Evolutionary conservation across 257 asterid species (phyloP).

Genomic region (Nicotiana otophora): DNA sequence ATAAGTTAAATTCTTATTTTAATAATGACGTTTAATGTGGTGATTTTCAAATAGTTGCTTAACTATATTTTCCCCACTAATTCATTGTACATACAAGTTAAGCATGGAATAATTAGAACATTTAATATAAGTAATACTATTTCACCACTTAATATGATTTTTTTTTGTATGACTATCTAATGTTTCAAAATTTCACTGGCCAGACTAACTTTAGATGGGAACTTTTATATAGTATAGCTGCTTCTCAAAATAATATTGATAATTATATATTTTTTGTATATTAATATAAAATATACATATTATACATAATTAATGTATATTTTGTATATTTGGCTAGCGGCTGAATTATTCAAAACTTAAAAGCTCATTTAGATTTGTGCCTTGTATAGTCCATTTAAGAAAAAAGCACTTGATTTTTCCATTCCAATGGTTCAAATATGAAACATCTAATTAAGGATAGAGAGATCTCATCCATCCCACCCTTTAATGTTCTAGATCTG

Average conservation of each 20-base stretch:
- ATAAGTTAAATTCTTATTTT: background rate
- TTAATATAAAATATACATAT: too few relatives aligned
- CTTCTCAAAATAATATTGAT: too few relatives aligned
- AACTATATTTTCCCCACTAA: background rate
- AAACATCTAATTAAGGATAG: background rate
- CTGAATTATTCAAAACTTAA: too few relatives aligned
- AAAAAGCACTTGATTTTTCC: background rate
- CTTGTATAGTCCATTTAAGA: background rate
- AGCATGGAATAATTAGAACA: background rate
- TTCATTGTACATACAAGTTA: background rate
- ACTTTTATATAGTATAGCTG: too few relatives aligned
- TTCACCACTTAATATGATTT: background rate
- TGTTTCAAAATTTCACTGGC: too few relatives aligned
- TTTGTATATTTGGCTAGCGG: too few relatives aligned
- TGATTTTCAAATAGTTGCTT: background rate
- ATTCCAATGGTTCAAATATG: background rate
- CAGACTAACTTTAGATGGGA: too few relatives aligned
- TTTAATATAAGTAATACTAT: background rate
- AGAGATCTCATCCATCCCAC: background rate
- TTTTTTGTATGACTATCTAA: background rate
- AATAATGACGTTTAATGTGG: background rate
- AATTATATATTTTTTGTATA: too few relatives aligned
- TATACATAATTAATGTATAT: too few relatives aligned
- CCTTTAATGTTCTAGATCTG: background rate
- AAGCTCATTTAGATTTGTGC: too few relatives aligned